Base-by-base conservation (phyloP, 371 early-diverging fungal species). In the Chytridium lagenaria region DNA sequence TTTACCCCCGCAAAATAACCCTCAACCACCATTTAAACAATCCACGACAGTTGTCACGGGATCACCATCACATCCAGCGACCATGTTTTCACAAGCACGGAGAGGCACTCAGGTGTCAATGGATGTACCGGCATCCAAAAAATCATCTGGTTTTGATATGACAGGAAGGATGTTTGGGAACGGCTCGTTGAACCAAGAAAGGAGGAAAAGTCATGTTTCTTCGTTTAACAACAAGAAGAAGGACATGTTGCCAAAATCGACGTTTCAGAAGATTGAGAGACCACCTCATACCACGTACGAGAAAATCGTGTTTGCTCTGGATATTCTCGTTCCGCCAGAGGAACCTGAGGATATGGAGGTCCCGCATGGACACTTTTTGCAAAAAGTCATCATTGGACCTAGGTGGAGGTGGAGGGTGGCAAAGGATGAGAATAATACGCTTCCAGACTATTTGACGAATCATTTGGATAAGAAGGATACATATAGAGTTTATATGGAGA, bases 301-400 rank as follows among this genome's bases (percentile, higher is more conserved):
- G 69, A 64, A 69, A 36, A 72, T 85, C 28, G 79, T 79, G 31
- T 83, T 76, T 73, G 59, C 67, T 1, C 69, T 80, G 50, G 83
- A 81, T 64, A 81, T 85, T 68, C 77, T 85, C 15, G 73, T 85
- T 10, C 80, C 85, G 0, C 73, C 74, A 1, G 80, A 85, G 34
- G 78, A 77, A 44, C 74, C 76, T 2, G 74, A 71, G 2, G 77
- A 81, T 22, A 79, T 85, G 75, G 73, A 74, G 37, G 85, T 85
- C 7, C 85, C 85, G 15, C 39, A 57, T 16, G 85, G 80, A 28
- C 72, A 67, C 33, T 77, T 75, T 69, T 68, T 85, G 2, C 83
- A 85, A 59, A 71, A 80, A 50, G 85, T 85, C n/a, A 71, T 75
- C 23, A 72, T 77, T 49, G 80, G 80, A 10, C 71, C 70, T 37